Base-by-base conservation (phyloP, 2,329 filamentous ascomycete genomes). In the Macrophomina phaseolina region DNA sequence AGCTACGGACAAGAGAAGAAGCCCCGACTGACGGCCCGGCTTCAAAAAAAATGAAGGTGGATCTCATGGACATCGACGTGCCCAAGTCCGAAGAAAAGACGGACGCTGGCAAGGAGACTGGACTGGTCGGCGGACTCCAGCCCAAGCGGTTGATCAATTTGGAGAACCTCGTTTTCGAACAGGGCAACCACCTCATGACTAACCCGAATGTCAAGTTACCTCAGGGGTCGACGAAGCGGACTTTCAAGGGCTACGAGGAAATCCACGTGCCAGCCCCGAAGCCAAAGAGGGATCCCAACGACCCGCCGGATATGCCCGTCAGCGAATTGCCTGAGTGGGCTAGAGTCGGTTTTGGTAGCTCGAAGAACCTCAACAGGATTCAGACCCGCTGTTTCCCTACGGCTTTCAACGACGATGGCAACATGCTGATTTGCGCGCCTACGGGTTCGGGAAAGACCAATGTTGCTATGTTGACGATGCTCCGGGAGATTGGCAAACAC, bases 141-240 rank as follows among this genome's bases (percentile, higher is more conserved):
- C 95, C 96, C 2, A 90, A 90, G 71, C 92, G 92, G 75, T 82
- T 93, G 52, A 93, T 99, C 77, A 98, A 98, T 76, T 84, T 99
- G 62, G 94, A 99, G 67, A 98, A 98, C 73, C 87, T 99, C 40
- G 87, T 97, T 46, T 99, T 99, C 76, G 95, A 98, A 72, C 94
- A 98, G 80, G 95, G 95, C 64, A 99, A 98, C 74, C 95, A 99
- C 82, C 85, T 99, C 51, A 99, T 98, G 94, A 98, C 95, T n/a
- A 99, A 99, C 73, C 91, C 93, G 6, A 97, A 93, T 76, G 95
- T 99, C 55, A 91, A 91, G 69, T 85, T 99, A 23, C 95, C 95
- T 0, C 93, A 97, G 76, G 95, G 95, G 11, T 97, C 95, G 2
- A 97, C 92, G 0, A 97, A 98, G 79, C 88, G 93, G 56, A 93